phyloP scores from a whole-genome alignment of 257 asterid species.

The Parsonsia alboflavescens region DNA sequence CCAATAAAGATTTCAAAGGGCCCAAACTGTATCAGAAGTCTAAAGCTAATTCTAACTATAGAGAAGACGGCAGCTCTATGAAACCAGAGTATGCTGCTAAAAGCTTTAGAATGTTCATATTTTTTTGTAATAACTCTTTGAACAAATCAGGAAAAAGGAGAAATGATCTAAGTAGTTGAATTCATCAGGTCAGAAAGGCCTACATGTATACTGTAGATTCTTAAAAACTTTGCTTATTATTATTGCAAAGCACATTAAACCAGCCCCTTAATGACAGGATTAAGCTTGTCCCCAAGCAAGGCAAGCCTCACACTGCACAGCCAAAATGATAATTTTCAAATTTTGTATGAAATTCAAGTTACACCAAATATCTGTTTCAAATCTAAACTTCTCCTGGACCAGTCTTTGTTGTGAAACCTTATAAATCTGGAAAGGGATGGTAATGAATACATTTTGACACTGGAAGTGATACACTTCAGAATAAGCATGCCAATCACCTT shows the following conservation, averaged over 20 bases:
- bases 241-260: neutral
- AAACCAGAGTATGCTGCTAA: neutral
- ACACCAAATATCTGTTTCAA: neutral
- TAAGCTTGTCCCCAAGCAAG: neutral
- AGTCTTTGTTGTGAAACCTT: neutral
- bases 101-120: neutral
- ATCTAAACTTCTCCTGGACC: neutral
- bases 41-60: neutral
- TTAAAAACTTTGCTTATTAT: neutral
- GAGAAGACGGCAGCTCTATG: neutral
- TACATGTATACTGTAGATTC: neutral
- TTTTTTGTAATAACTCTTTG: neutral
- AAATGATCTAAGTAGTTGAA: neutral
- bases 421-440: neutral
- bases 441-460: neutral
- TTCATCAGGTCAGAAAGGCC: neutral
- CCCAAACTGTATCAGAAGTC: neutral
- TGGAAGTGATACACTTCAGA: neutral
- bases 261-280: neutral
- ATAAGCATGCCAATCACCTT: neutral
- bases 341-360: neutral
- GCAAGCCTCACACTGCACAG: neutral
- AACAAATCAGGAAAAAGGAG: neutral
- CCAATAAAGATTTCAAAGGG: neutral
- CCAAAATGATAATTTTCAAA: neutral